Evolutionary conservation across 2,329 filamentous ascomycete genomes (phyloP).

Genomic region (Simplicillium sp.): DNA sequence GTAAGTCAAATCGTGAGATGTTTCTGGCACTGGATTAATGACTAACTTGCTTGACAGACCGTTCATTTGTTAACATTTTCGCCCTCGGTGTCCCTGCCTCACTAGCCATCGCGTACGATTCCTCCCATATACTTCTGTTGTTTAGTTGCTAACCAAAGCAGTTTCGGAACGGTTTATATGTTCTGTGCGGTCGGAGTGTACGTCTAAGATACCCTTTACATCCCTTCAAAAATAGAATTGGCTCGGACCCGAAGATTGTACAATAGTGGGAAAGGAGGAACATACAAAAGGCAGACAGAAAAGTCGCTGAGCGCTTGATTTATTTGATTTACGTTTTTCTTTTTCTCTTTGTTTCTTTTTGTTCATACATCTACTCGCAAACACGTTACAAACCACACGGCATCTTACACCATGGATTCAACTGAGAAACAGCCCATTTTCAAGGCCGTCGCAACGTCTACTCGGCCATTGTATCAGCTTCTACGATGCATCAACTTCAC

Average conservation of each 20-base stretch:
- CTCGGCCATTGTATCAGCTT: slow-evolving; percentile 61
- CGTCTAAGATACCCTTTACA: slow-evolving; percentile 58
- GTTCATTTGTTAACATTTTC: slow-evolving; percentile 67
- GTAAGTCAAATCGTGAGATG: slow-evolving; percentile 41
- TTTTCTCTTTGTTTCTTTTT: slow-evolving; percentile 11
- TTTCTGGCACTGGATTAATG: slow-evolving; percentile 1
- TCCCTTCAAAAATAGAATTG: slow-evolving; percentile 13
- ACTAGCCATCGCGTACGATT: slow-evolving; percentile 74
- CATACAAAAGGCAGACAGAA: slow-evolving; percentile 16
- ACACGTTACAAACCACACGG: background rate
- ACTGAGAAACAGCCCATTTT: slow-evolving; percentile 46
- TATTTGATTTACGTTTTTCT: slow-evolving; percentile 9
- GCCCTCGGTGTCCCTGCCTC: slow-evolving; percentile 80
- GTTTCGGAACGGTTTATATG: slow-evolving; percentile 93
- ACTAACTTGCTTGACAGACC: slow-evolving; percentile 48
- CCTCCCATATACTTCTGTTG: slow-evolving; percentile 3
- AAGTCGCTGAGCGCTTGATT: slow-evolving; percentile 14
- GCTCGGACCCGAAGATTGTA: slow-evolving; percentile 21
- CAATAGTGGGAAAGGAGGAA: slow-evolving; percentile 23
- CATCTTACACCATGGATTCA: slow-evolving; percentile 14
- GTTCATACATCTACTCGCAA: slow-evolving; percentile 7
- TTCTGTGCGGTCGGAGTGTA: slow-evolving; percentile 98
- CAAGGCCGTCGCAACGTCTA: slow-evolving; percentile 67
- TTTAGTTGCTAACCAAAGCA: slow-evolving; percentile 26
- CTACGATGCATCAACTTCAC: slow-evolving; percentile 50